Percentiles rank a stretch among this genome's conserved stretches.
Conservation (phyloP, 345 rosid species). For the Moringa oleifera region DNA sequence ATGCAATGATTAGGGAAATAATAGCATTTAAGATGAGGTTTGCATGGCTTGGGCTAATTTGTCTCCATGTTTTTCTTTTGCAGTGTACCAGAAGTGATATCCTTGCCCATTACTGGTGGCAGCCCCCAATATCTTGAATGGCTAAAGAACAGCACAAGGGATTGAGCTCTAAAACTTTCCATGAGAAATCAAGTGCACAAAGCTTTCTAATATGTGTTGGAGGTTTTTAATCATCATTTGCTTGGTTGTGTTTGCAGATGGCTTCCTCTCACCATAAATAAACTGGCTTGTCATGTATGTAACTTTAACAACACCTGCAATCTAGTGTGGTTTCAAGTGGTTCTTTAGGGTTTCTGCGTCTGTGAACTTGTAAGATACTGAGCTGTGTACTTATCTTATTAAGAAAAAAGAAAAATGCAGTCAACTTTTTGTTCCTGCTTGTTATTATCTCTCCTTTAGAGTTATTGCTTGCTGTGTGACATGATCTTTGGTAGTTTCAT, state of each 20-base stretch:
- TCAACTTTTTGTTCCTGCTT: not conserved
- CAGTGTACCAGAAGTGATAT: conserved; percentile 89
- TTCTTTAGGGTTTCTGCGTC: not conserved
- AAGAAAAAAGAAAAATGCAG: too few species aligned
- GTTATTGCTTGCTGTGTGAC: too few species aligned
- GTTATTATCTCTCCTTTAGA: too few species aligned
- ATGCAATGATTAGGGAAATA: not conserved
- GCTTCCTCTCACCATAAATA: conserved; percentile 4
- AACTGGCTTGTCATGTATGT: conserved; percentile 3
- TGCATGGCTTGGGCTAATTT: not conserved
- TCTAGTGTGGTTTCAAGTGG: not conserved
- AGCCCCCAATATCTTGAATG: conserved; percentile 69
- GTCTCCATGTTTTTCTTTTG: conserved; percentile 1
- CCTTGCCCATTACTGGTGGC: conserved; percentile 82
- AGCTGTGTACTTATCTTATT: not conserved
- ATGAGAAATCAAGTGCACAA: not conserved
- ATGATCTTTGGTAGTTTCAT: too few species aligned
- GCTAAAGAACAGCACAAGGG: conserved; percentile 79
- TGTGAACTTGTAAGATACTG: not conserved
- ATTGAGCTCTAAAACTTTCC: conserved; percentile 33
- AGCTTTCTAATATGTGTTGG: not conserved
- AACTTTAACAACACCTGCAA: not conserved
- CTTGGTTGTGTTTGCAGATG: not conserved
- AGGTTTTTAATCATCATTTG: not conserved
- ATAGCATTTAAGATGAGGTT: not conserved